Percentiles rank a stretch among this genome's conserved stretches.
These are phyloP conservation scores for Scedosporium boydii DNA, from an alignment of 2,329 filamentous ascomycete genomes.

Conservation along the genomic window DNA sequence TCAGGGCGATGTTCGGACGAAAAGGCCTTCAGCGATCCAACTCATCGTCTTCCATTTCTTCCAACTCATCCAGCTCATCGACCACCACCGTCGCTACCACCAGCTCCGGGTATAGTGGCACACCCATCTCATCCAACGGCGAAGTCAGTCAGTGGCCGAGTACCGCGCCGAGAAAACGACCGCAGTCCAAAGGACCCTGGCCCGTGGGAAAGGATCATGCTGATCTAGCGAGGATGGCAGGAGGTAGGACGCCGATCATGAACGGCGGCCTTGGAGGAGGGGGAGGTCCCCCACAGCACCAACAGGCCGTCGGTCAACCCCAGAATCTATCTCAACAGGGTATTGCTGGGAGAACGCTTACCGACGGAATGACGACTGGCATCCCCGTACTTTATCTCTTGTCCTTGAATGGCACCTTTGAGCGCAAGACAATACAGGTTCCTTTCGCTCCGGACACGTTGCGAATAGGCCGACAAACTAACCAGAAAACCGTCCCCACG, in stretches of 20 bases:
- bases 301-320: conserved; percentile 26
- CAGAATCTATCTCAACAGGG: conserved; percentile 31
- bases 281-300: conserved; percentile 23
- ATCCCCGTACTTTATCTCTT: conserved; percentile 76
- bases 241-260: conserved; percentile 22
- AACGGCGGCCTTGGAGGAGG: conserved; percentile 23
- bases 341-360: conserved; percentile 47
- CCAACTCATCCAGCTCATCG: conserved; percentile 49
- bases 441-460: conserved; percentile 91
- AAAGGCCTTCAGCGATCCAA: conserved; percentile 80
- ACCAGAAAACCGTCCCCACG: conserved; percentile 89
- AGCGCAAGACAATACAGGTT: conserved; percentile 90
- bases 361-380: conserved; percentile 50
- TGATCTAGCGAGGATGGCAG: conserved; percentile 37
- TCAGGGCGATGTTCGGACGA: conserved; percentile 79
- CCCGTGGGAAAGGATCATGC: conserved; percentile 37
- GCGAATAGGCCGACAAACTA: conserved; percentile 91
- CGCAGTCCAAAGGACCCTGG: conserved; percentile 42
- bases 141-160: conserved; percentile 36
- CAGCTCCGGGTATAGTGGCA: conserved; percentile 53
- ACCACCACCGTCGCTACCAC: conserved; percentile 55
- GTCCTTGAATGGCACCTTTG: conserved; percentile 92
- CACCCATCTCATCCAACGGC: conserved; percentile 32
- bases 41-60: conserved; percentile 81
- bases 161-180: conserved; percentile 39